phyloP scores from a whole-genome alignment of 1,284 basidiomycete genomes.

The Tilletia setariae region DNA sequence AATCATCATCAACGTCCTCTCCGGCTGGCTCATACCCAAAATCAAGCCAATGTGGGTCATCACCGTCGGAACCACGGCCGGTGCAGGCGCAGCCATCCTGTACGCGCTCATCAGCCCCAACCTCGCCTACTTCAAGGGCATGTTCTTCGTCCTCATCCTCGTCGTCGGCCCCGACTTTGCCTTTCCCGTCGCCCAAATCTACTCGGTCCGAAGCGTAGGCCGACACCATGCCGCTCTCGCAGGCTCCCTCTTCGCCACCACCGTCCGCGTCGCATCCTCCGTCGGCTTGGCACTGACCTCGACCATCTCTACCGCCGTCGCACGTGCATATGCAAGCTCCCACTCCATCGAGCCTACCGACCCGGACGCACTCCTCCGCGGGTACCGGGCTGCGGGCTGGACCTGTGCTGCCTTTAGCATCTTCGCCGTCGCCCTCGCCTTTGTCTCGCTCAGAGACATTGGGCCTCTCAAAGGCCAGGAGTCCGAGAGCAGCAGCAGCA shows the following conservation, averaged over 20 bases:
- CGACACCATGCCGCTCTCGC: conserved; percentile 37
- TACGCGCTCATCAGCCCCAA: conserved; percentile 68
- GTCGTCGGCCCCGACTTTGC: conserved; percentile 39
- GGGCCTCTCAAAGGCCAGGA: conserved; percentile 18
- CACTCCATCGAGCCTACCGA: not conserved
- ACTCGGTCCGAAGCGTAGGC: conserved; percentile 34
- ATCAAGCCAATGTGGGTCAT: conserved; percentile 47
- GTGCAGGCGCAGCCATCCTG: conserved; percentile 63
- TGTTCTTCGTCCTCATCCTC: conserved; percentile 72
- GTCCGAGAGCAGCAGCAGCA: not conserved
- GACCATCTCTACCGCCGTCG: conserved; percentile 35
- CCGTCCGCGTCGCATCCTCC: conserved; percentile 43
- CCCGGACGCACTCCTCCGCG: conserved; percentile 26
- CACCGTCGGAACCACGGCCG: conserved; percentile 57
- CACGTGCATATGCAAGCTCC: not conserved
- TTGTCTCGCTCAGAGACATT: conserved; percentile 29
- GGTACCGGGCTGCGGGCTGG: conserved; percentile 41
- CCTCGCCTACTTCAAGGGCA: conserved; percentile 72
- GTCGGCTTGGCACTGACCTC: conserved; percentile 42
- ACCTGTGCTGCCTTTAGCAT: conserved; percentile 34
- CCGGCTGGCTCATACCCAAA: conserved; percentile 35
- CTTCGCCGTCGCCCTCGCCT: conserved; percentile 30
- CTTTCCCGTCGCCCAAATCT: conserved; percentile 37
- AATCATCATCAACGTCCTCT: conserved; percentile 46
- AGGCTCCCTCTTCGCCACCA: conserved; percentile 47